Base-by-base conservation (phyloP, 2,329 filamentous ascomycete species). In the Amphichorda felina region DNA sequence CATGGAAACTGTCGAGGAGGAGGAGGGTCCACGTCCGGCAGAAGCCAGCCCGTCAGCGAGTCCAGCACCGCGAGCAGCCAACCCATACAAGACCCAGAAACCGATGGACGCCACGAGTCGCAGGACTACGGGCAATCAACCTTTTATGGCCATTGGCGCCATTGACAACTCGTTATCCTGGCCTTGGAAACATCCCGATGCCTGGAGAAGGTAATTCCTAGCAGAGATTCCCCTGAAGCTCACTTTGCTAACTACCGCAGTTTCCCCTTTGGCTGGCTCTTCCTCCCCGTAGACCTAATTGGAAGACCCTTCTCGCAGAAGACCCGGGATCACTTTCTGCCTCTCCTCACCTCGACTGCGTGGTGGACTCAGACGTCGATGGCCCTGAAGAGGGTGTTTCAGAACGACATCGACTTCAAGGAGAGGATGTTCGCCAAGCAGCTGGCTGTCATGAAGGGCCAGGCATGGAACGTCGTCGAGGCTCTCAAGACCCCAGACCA, bases 401-500 rank as follows among this genome's bases (percentile, higher is more conserved):
- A 85, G 45, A 76, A 93, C 53, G 91, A 98, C 56, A 78, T 81
- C 3, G 91, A 98, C 59, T 98, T 98, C 57, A 86, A 96, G 55
- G 91, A 98, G 61, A 82, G 85, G 59, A 98, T 98, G 91, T 98
- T 94, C 60, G 86, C 86, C n/a, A 79, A 85, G 45, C 91, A 98
- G 53, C 93, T 98, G 41, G 89, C 91, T 1, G 91, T 98, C 40
- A 94, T 98, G 86, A 98, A 98, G 60, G 91, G 91, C 9, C 91
- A 98, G 54, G 91, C 91, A 1, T 98, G 91, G 87, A 98, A 98
- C 53, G 91, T 98, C 0, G 91, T 98, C 4, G 91, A 98, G 62
- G 95, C 91, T 1, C 70, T 98, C 41, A 98, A 98, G 56, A 83
- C 83, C 14, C 68, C 76, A 1, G 91, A 96, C 50, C 89, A 96